These are phyloP conservation scores for Eucalyptus caleyi DNA, from an alignment of 345 rosid genomes.

Conservation along the genomic window DNA sequence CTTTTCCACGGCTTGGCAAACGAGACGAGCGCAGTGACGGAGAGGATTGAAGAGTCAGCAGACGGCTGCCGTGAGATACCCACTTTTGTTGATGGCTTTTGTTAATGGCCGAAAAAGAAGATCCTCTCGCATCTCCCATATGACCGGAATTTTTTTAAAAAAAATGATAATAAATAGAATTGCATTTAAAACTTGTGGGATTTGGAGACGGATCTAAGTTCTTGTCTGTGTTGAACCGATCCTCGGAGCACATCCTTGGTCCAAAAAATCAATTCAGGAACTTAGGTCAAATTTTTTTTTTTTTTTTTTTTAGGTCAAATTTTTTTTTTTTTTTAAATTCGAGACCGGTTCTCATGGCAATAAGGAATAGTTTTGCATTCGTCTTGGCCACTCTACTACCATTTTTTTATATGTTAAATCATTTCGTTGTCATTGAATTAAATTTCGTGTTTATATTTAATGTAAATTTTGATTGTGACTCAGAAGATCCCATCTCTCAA, in stretches of 20 bases:
- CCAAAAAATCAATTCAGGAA: neutral
- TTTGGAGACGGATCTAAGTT: neutral
- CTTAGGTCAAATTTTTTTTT: too few species aligned
- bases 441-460: accelerated
- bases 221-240: neutral
- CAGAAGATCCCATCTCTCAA: neutral
- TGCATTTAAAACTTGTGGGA: neutral
- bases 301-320: too few species aligned
- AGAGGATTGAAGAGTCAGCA: neutral
- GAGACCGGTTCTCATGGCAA: neutral
- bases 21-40: neutral
- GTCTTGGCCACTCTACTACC: neutral
- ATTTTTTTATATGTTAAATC: neutral
- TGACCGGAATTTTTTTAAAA: neutral
- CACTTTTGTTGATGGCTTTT: neutral
- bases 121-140: neutral
- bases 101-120: neutral
- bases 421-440: neutral
- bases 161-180: neutral
- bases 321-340: too few species aligned
- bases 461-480: neutral
- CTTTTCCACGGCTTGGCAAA: too few species aligned
- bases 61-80: neutral
- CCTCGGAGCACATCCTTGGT: neutral
- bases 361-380: neutral